A percentile compares a stretch with the other conserved stretches of the same genome.
Evolutionary conservation across 2,329 filamentous ascomycete genomes (phyloP).

Genomic region (Paracoccidioides brasiliensis): DNA sequence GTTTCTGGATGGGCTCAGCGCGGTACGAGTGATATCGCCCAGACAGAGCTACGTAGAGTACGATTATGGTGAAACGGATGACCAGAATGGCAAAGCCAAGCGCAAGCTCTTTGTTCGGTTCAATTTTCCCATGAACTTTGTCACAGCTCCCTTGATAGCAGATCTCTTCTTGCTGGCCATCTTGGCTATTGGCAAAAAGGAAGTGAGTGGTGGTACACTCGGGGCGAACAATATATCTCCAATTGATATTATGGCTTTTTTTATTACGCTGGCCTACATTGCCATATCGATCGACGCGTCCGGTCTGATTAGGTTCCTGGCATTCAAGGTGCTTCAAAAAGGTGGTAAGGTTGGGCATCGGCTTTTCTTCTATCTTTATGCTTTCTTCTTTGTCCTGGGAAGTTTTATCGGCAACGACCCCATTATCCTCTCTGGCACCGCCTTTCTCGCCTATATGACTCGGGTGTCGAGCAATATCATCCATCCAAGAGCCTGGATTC

Average conservation of each 20-base stretch:
- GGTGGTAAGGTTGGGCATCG: constrained; percentile 54
- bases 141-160: constrained; percentile 57
- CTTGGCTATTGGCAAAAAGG: constrained; percentile 49
- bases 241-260: constrained; percentile 62
- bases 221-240: constrained; percentile 54
- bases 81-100: constrained; percentile 17
- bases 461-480: constrained; percentile 59
- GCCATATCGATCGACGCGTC: constrained; percentile 67
- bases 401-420: constrained; percentile 63
- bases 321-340: constrained; percentile 56
- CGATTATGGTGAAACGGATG: constrained; percentile 13
- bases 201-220: constrained; percentile 56
- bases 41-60: constrained; percentile 15
- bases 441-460: constrained; percentile 66
- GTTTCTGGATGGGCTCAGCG: constrained; percentile 32
- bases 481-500: constrained; percentile 60
- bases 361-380: constrained; percentile 60
- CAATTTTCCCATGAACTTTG: constrained; percentile 53
- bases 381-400: constrained; percentile 56
- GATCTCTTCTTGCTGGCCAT: constrained; percentile 61
- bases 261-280: constrained; percentile 61
- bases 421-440: constrained; percentile 60
- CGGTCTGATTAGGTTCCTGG: constrained; percentile 55
- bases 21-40: constrained; percentile 41
- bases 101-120: constrained; percentile 36